phyloP scores from a whole-genome alignment of 108 stramenopile species.

The Conticribra guillardii region DNA sequence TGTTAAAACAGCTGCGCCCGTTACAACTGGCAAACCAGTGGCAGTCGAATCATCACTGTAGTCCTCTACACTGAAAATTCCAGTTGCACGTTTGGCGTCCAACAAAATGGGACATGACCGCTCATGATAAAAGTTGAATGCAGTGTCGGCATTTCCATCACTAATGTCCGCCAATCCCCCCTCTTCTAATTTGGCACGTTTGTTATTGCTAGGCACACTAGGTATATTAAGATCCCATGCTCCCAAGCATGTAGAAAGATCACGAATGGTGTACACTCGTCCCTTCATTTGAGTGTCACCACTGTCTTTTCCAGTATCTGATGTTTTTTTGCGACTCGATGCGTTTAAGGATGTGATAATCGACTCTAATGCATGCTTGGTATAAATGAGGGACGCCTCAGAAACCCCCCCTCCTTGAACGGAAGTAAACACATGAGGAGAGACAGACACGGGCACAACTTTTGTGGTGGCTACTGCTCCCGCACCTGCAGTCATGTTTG shows the following conservation, averaged over 20 bases:
- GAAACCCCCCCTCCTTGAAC: conserved; percentile 27
- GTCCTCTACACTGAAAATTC: conserved; percentile 35
- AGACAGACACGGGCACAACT: conserved; percentile 33
- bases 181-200: conserved; percentile 19
- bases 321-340: background rate
- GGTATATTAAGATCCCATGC: conserved; percentile 46
- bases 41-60: conserved; percentile 19
- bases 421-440: conserved; percentile 4
- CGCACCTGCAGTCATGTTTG: background rate
- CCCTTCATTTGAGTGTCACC: background rate
- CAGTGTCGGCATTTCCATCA: conserved; percentile 40
- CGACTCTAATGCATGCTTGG: conserved; percentile 43
- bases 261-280: conserved; percentile 36
- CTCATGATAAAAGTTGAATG: conserved; percentile 46
- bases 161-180: background rate
- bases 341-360: conserved; percentile 33
- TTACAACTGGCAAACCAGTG: conserved; percentile 26
- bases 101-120: conserved; percentile 50
- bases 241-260: conserved; percentile 48
- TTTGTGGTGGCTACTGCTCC: background rate
- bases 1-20: conserved; percentile 41
- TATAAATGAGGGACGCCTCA: conserved; percentile 42
- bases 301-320: background rate
- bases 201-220: conserved; percentile 4
- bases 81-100: conserved; percentile 21